phyloP scores from a whole-genome alignment of 352 stramenopile species.

The Thraustochytrium striatum region DNA sequence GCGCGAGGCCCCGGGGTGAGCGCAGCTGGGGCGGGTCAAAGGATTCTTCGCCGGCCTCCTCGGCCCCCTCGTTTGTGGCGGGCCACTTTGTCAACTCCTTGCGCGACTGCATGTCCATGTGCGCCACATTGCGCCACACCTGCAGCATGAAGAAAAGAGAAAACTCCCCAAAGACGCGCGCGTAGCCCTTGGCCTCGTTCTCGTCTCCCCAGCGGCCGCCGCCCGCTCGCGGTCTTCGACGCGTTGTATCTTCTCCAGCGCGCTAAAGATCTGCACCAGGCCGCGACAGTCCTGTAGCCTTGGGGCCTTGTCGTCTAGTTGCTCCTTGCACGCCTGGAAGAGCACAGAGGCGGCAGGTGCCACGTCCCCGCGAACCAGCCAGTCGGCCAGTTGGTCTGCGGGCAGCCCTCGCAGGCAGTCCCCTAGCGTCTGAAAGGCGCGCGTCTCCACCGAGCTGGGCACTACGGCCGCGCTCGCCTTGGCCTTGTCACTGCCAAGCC shows the following conservation, averaged over 20 bases:
- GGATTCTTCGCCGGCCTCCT: too few relatives aligned
- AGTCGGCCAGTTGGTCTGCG: not conserved
- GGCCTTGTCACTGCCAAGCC: not conserved
- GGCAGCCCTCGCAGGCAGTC: not conserved
- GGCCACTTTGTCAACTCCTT: too few relatives aligned
- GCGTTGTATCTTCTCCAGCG: not conserved
- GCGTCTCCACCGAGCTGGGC: too few relatives aligned
- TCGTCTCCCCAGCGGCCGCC: too few relatives aligned
- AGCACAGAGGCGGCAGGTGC: not conserved
- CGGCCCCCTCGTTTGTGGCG: too few relatives aligned
- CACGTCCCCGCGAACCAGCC: not conserved
- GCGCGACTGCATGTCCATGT: conserved; percentile 5
- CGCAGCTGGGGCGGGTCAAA: too few relatives aligned
- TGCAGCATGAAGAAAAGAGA: conserved; percentile 14
- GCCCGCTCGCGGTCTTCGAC: not conserved
- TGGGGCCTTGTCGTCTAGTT: not conserved
- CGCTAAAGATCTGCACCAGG: conserved; percentile 10
- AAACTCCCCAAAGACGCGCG: not conserved
- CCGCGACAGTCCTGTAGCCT: not conserved
- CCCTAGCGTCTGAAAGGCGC: conserved; percentile 25
- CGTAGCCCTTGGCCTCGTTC: not conserved
- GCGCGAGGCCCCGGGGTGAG: too few relatives aligned
- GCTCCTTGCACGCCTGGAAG: not conserved
- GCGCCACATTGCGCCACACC: not conserved
- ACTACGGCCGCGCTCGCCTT: too few relatives aligned